Conservation (phyloP, 2,329 filamentous ascomycete genomes). For the Aspergillus persii region DNA sequence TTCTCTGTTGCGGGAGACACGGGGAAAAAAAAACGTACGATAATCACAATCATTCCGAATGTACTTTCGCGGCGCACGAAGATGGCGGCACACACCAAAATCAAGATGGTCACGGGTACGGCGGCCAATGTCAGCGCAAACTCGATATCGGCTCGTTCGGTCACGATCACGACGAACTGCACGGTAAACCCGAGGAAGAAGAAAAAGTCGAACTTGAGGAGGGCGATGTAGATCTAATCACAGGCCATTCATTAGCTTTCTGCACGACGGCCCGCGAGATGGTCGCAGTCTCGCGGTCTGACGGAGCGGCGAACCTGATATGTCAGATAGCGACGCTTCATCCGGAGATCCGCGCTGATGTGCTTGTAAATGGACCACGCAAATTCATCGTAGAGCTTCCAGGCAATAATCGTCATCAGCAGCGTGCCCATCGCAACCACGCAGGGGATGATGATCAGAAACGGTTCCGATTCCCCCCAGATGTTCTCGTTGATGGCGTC, state of each 20-base stretch:
- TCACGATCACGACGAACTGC: constrained; percentile 93
- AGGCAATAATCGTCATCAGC: constrained; percentile 72
- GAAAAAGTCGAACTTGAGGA: constrained; percentile 99
- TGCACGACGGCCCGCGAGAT: background rate
- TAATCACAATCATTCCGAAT: constrained; percentile 71
- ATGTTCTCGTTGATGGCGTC: constrained; percentile 54
- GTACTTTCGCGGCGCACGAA: constrained; percentile 83
- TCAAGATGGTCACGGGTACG: constrained; percentile 84
- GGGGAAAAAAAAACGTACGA: constrained; percentile 49
- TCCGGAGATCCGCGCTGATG: constrained; percentile 92
- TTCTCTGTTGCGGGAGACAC: background rate
- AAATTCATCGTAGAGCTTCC: constrained; percentile 98
- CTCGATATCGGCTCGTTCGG: constrained; percentile 66
- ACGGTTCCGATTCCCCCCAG: constrained; percentile 69
- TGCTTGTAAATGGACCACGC: constrained; percentile 99
- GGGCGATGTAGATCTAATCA: constrained; percentile 85
- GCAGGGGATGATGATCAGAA: constrained; percentile 79
- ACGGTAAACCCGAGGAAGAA: constrained; percentile 99
- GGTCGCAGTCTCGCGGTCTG: background rate
- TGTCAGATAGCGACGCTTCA: constrained; percentile 94
- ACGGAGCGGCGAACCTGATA: constrained; percentile 71
- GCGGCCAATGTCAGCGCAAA: constrained; percentile 84
- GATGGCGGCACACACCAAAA: constrained; percentile 79
- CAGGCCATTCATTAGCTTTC: constrained; percentile 26
- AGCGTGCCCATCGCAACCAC: constrained; percentile 76